Conservation (phyloP, 2,329 filamentous ascomycete genomes). For the Colletotrichum siamense region DNA sequence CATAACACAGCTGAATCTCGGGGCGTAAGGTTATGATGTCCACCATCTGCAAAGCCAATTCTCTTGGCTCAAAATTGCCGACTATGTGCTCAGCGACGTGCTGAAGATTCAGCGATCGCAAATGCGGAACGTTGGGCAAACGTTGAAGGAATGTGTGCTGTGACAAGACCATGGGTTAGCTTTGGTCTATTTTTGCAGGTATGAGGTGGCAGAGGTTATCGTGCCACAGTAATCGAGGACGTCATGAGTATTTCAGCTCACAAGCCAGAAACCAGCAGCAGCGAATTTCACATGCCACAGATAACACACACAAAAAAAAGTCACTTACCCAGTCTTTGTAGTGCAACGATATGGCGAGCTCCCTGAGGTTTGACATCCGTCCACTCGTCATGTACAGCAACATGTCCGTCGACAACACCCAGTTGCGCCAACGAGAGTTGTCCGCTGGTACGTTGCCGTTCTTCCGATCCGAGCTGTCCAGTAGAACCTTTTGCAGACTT, state of each 20-base stretch:
- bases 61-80: slow-evolving; percentile 62
- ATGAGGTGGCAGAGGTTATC: not conserved
- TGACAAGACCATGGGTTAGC: slow-evolving; percentile 8
- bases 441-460: slow-evolving; percentile 30
- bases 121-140: slow-evolving; percentile 71
- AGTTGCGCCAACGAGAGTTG: slow-evolving; percentile 65
- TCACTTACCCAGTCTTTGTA: slow-evolving; percentile 78
- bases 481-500: slow-evolving; percentile 75
- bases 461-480: slow-evolving; percentile 68
- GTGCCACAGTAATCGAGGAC: not conserved
- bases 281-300: not conserved
- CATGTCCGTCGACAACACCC: slow-evolving; percentile 74
- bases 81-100: slow-evolving; percentile 68
- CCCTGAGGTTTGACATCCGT: slow-evolving; percentile 73
- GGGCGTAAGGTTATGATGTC: slow-evolving; percentile 80
- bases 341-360: slow-evolving; percentile 75
- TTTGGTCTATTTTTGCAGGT: slow-evolving; percentile 1
- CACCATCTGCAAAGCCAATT: slow-evolving; percentile 77
- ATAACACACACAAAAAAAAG: slow-evolving; percentile 7
- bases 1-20: slow-evolving; percentile 78
- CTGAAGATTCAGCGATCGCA: slow-evolving; percentile 75
- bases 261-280: not conserved
- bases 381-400: slow-evolving; percentile 78
- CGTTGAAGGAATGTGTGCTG: slow-evolving; percentile 81
- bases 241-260: not conserved